Evolutionary conservation across 2,329 filamentous ascomycete species (phyloP).

Genomic region (Tolypocladium tropicale): DNA sequence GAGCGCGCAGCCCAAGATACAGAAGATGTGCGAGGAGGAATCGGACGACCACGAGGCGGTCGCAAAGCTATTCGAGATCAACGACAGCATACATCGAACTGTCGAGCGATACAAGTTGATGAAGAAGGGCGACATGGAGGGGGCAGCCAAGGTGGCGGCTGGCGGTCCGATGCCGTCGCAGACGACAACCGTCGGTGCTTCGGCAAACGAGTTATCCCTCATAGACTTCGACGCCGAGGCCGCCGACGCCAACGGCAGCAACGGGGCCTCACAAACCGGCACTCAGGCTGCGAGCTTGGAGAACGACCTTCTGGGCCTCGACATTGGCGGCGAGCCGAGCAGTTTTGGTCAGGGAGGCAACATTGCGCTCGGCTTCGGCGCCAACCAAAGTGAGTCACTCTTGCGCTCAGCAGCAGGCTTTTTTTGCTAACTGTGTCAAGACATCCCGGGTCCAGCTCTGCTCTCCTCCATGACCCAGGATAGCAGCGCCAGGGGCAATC

Average conservation of each 20-base stretch:
- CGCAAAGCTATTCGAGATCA: slow-evolving; percentile 90
- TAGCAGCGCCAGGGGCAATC: slow-evolving; percentile 42
- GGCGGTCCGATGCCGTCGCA: slow-evolving; percentile 49
- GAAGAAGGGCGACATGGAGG: slow-evolving; percentile 88
- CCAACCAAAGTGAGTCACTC: slow-evolving; percentile 49
- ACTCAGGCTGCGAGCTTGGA: slow-evolving; percentile 60
- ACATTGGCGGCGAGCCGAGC: slow-evolving; percentile 53
- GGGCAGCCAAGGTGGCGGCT: slow-evolving; percentile 70
- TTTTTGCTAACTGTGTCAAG: slow-evolving; percentile 22
- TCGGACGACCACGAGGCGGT: slow-evolving; percentile 95
- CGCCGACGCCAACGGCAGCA: slow-evolving; percentile 41
- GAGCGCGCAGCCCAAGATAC: slow-evolving; percentile 95
- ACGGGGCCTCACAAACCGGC: slow-evolving; percentile 25
- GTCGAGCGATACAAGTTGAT: slow-evolving; percentile 91
- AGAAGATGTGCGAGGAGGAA: slow-evolving; percentile 99
- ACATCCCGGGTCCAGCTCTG: slow-evolving; percentile 53
- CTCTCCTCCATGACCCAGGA: slow-evolving; percentile 54
- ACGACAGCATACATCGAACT: slow-evolving; percentile 96
- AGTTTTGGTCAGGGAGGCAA: slow-evolving; percentile 66
- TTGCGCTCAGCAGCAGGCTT: neutral
- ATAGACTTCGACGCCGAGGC: slow-evolving; percentile 77
- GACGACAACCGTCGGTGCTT: slow-evolving; percentile 44
- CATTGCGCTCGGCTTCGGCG: slow-evolving; percentile 72
- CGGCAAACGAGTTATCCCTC: slow-evolving; percentile 68
- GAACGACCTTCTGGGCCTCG: slow-evolving; percentile 83